Percentiles rank a stretch among this genome's conserved stretches.
Conservation (phyloP, 2,329 filamentous ascomycete species). For the Aspergillus tamarii region DNA sequence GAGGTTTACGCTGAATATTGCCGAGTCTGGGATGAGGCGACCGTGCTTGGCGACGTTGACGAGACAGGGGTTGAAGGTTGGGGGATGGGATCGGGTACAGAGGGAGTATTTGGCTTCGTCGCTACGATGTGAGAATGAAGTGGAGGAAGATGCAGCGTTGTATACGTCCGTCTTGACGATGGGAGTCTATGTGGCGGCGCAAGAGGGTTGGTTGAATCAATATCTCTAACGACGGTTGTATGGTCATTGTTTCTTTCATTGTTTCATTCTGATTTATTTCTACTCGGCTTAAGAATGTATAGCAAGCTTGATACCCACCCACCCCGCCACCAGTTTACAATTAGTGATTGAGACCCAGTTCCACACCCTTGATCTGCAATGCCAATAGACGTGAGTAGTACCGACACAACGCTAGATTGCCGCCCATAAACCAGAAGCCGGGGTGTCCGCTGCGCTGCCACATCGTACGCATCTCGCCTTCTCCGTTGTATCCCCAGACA, state of each 20-base stretch:
- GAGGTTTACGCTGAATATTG: constrained; percentile 19
- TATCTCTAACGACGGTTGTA: background rate
- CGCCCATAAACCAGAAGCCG: constrained; percentile 70
- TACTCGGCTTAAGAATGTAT: constrained; percentile 1
- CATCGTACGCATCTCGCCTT: constrained; percentile 60
- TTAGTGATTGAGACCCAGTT: constrained; percentile 29
- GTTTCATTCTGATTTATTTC: constrained; percentile 6
- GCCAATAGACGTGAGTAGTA: constrained; percentile 61
- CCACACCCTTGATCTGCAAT: constrained; percentile 53
- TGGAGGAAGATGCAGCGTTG: constrained; percentile 25
- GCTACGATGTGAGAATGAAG: constrained; percentile 4
- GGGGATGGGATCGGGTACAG: constrained; percentile 29
- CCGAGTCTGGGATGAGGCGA: constrained; percentile 7
- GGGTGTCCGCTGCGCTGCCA: constrained; percentile 66
- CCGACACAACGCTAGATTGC: constrained; percentile 65
- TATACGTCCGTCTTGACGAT: constrained; percentile 36
- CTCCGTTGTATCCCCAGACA: constrained; percentile 64
- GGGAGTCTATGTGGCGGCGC: constrained; percentile 33
- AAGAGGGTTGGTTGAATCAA: constrained; percentile 30
- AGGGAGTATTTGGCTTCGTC: constrained; percentile 25
- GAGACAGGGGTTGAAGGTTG: constrained; percentile 27
- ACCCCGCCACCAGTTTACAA: background rate
- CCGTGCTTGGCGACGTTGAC: constrained; percentile 23
- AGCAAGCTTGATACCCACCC: constrained; percentile 1
- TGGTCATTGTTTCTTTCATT: constrained; percentile 1